Percentiles rank a stretch among this genome's conserved stretches.
phyloP scores from a whole-genome alignment of 352 stramenopile species.

The Phytophthora fragariae region DNA sequence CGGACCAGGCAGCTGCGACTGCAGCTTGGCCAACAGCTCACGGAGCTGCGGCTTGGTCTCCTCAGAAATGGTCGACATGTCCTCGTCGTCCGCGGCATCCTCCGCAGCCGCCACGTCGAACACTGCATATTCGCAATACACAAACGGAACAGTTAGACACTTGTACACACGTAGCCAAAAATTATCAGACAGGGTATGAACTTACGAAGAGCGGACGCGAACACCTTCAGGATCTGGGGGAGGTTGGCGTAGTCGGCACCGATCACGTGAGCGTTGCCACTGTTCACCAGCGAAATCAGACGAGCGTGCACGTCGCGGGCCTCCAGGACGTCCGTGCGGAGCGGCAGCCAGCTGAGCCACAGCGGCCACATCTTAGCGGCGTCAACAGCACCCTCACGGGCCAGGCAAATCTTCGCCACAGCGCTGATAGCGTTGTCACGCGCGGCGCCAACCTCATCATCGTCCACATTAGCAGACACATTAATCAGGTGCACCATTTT shows the following conservation, averaged over 20 bases:
- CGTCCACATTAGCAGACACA: slow-evolving; percentile 54
- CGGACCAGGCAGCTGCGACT: slow-evolving; percentile 64
- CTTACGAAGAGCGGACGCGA: slow-evolving; percentile 78
- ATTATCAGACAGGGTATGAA: slow-evolving; percentile 28
- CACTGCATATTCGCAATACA: slow-evolving; percentile 45
- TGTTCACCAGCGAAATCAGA: slow-evolving; percentile 70
- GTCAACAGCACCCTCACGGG: slow-evolving; percentile 65
- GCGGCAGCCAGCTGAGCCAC: slow-evolving; percentile 86
- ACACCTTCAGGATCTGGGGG: slow-evolving; percentile 73
- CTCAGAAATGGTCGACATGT: slow-evolving; percentile 76
- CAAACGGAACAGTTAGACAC: slow-evolving; percentile 27
- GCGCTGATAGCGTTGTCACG: slow-evolving; percentile 86
- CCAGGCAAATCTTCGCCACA: slow-evolving; percentile 81
- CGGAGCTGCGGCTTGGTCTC: slow-evolving; percentile 67
- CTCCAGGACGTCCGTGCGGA: slow-evolving; percentile 82
- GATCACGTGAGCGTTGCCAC: slow-evolving; percentile 69
- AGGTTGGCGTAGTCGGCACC: slow-evolving; percentile 75
- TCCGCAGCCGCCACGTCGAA: slow-evolving; percentile 67
- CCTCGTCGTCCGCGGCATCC: slow-evolving; percentile 69
- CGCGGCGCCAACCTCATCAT: slow-evolving; percentile 70
- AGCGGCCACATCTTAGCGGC: slow-evolving; percentile 67
- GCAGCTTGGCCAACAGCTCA: slow-evolving; percentile 66
- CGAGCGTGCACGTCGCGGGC: slow-evolving; percentile 79
- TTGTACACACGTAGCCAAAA: neutral
- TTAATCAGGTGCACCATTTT: slow-evolving; percentile 78